Conservation (phyloP, 331 rosid genomes). For the Cucumis variabilis region DNA sequence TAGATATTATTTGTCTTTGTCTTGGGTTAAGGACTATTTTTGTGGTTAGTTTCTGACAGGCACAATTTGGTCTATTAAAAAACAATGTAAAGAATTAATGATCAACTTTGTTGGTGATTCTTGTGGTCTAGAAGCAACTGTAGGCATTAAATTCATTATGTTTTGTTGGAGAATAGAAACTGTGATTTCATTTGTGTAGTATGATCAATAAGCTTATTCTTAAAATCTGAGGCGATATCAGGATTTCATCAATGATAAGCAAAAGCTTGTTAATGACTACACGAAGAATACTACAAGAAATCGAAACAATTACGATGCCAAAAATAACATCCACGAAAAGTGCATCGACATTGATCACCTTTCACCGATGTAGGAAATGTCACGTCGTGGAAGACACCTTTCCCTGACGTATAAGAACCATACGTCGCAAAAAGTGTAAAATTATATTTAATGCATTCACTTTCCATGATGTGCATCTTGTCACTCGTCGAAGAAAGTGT, state of each 20-base stretch:
- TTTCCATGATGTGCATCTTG: too few relatives aligned
- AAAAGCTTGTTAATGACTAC: slow-evolving; percentile 83
- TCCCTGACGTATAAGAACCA: too few relatives aligned
- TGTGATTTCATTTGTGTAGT: background rate
- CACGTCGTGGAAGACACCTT: too few relatives aligned
- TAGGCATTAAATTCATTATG: background rate
- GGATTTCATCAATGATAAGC: slow-evolving; percentile 85
- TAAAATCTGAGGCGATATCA: slow-evolving; percentile 76
- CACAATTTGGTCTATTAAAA: background rate
- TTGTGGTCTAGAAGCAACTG: background rate
- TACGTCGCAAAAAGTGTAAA: too few relatives aligned
- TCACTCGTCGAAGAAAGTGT: too few relatives aligned
- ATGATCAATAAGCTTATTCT: background rate
- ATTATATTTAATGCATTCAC: too few relatives aligned
- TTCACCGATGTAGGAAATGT: too few relatives aligned
- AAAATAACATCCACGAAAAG: too few relatives aligned
- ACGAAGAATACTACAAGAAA: slow-evolving; percentile 33
- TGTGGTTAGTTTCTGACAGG: background rate
- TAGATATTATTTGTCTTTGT: background rate
- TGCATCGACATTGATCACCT: too few relatives aligned
- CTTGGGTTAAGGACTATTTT: background rate
- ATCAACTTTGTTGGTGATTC: slow-evolving; percentile 6
- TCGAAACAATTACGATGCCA: too few relatives aligned
- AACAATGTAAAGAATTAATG: background rate
- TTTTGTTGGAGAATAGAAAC: background rate